Base-by-base conservation (phyloP, 176 grass and related monocot species). In the Olyra latifolia region DNA sequence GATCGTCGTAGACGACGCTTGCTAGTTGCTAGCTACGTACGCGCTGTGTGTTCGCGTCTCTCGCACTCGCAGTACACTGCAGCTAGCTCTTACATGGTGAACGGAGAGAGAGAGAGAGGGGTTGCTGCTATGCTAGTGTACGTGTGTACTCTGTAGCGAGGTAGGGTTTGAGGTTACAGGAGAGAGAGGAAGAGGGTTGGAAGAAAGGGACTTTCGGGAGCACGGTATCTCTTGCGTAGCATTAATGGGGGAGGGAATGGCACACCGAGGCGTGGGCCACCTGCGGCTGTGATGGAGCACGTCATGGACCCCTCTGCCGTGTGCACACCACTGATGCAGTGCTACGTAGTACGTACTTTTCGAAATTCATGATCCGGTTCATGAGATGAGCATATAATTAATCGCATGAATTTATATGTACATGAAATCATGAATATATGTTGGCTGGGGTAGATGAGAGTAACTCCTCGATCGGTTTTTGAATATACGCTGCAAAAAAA, bases 261-360 rank as follows among this genome's bases (percentile, higher is more conserved):
- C 54, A 52, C 69, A 63, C 16, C 15, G 20, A 28, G 28, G n/a
- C 4, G 27, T 55, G 75, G 59, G 49, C 32, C 44, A 42, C 44
- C 32, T 28, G 69, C 43, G 35, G 24, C 76, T n/a, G 62, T 44
- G 87, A 80, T 75, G 69, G 38, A 79, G 69, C 87, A 84, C 81
- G 52, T 69, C 81, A 88, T 43, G 69, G 50, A 17, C 6, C 52
- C 62, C 53, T 19, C 32, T 35, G 32, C 32, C 32, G 32, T 35
- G 15, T 22, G 20, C 71, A 59, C 12, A 44, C n/a, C 48, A 65
- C 46, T 10, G 76, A 60, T 69, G 39, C 49, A 73, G 60, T 20
- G 45, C 6, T 32, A 39, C n/a, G 66, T 53, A n/a, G n/a, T n/a
- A 19, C 5, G 19, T 38, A 65, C 59, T 27, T 39, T 39, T 48